Percentiles rank a stretch among this genome's conserved stretches.
Evolutionary conservation across 345 rosid species (phyloP).

Genomic region (Atalantia buxifolia): DNA sequence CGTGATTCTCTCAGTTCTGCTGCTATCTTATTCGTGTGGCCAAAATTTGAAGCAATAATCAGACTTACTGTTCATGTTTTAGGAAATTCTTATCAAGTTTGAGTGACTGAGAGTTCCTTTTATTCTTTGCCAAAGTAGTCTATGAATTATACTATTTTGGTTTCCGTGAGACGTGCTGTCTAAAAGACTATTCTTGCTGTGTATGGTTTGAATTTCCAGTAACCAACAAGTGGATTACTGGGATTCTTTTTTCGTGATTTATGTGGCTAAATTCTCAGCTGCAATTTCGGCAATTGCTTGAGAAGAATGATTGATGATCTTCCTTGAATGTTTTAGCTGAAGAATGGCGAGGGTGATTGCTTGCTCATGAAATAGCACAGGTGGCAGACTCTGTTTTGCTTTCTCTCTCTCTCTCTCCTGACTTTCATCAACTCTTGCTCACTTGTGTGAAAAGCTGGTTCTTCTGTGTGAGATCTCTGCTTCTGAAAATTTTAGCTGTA

Average conservation of each 20-base stretch:
- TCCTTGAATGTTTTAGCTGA: background rate
- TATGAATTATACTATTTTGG: constrained; percentile 7
- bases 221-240: background rate
- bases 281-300: constrained; percentile 8
- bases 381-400: constrained; percentile 6
- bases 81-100: background rate
- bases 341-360: background rate
- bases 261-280: background rate
- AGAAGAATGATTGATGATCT: background rate
- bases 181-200: background rate
- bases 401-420: constrained; percentile 9
- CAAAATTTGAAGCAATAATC: constrained; percentile 7
- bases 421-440: constrained; percentile 22
- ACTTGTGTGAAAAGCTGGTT: constrained; percentile 26
- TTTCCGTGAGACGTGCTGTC: background rate
- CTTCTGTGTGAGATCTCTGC: constrained; percentile 37
- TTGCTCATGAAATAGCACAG: background rate
- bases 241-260: background rate
- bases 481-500: constrained; percentile 22
- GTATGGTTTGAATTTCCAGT: constrained; percentile 1
- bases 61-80: background rate
- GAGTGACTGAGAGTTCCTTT: background rate
- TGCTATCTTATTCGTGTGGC: constrained; percentile 2
- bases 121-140: background rate
- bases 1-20: constrained; percentile 8